phyloP scores from a whole-genome alignment of 176 grass and related monocot species.

The Aegilops umbellulata region DNA sequence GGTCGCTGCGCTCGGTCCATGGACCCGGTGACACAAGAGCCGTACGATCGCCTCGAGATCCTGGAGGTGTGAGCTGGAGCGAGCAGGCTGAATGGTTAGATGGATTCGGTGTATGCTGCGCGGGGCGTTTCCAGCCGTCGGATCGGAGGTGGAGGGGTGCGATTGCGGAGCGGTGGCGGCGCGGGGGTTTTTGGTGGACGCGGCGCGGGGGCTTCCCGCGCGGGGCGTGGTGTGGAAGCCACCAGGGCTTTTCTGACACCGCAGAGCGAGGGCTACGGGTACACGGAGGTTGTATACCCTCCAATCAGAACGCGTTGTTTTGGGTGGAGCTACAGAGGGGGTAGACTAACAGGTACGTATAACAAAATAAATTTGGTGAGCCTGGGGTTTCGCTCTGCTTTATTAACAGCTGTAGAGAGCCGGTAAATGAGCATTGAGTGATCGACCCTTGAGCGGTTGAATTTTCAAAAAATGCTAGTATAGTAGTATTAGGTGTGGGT shows the following conservation, averaged over 20 bases:
- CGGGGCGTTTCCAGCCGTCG: rapidly evolving
- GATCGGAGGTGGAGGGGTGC: not conserved
- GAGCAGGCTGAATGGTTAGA: rapidly evolving
- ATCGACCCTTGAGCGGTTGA: not conserved
- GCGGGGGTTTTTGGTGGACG: constrained; percentile 10
- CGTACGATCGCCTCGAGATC: not conserved
- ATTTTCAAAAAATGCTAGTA: no score
- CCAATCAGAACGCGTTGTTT: not conserved
- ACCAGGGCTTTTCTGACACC: constrained; percentile 20
- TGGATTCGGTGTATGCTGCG: not conserved
- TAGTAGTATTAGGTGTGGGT: not conserved
- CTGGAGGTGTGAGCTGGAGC: not conserved
- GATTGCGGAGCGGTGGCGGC: not conserved
- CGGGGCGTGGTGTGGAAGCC: not conserved
- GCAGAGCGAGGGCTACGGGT: not conserved
- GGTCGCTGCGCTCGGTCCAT: not conserved
- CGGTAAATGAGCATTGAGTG: not conserved
- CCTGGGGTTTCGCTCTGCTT: not conserved
- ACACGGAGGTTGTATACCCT: not conserved
- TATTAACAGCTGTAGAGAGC: not conserved
- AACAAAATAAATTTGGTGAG: no score
- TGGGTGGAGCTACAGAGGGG: not conserved
- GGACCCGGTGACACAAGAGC: rapidly evolving
- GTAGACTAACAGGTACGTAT: not conserved
- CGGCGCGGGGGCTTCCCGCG: constrained; percentile 18